A percentile compares a stretch with the other conserved stretches of the same genome.
Conservation (phyloP, 805 yeast genomes). For the Nakazawaea laoshanensis region DNA sequence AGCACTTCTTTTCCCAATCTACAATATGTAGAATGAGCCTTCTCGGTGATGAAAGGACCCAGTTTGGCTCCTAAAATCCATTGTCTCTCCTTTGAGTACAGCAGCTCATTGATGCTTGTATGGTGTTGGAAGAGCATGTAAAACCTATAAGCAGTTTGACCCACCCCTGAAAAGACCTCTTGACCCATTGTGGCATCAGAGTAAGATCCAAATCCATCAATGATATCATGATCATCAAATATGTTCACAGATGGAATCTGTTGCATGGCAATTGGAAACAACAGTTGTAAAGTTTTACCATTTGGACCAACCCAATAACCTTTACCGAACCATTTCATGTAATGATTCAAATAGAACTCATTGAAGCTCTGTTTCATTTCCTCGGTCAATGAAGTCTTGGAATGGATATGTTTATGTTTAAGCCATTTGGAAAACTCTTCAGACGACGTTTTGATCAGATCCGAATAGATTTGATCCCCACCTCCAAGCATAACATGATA, state of each 20-base stretch:
- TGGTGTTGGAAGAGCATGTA: conserved; percentile 93
- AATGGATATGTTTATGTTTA: conserved; percentile 37
- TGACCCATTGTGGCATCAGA: conserved; percentile 64
- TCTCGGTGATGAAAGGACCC: conserved; percentile 67
- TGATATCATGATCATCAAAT: conserved; percentile 93
- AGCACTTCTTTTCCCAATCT: conserved; percentile 69
- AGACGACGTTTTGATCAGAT: conserved; percentile 59
- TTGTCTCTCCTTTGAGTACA: conserved; percentile 28
- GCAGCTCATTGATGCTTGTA: conserved; percentile 36
- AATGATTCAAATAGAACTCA: conserved; percentile 62
- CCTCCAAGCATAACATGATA: conserved; percentile 97
- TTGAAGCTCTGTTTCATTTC: conserved; percentile 49
- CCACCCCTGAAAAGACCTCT: conserved; percentile 62
- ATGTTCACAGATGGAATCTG: conserved; percentile 81
- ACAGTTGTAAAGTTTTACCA: conserved; percentile 58
- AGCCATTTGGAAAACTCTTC: conserved; percentile 56
- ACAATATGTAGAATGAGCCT: conserved; percentile 60
- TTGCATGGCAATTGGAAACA: conserved; percentile 70
- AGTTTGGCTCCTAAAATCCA: conserved; percentile 54
- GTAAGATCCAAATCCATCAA: conserved; percentile 94
- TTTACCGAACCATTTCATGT: conserved; percentile 81
- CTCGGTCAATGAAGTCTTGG: conserved; percentile 29
- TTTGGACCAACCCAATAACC: conserved; percentile 74
- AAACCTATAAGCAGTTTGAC: conserved; percentile 73
- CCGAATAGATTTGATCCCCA: conserved; percentile 93